Evolutionary conservation across 768 basidiomycete species (phyloP).

Genomic region (Dentipellis sp.): DNA sequence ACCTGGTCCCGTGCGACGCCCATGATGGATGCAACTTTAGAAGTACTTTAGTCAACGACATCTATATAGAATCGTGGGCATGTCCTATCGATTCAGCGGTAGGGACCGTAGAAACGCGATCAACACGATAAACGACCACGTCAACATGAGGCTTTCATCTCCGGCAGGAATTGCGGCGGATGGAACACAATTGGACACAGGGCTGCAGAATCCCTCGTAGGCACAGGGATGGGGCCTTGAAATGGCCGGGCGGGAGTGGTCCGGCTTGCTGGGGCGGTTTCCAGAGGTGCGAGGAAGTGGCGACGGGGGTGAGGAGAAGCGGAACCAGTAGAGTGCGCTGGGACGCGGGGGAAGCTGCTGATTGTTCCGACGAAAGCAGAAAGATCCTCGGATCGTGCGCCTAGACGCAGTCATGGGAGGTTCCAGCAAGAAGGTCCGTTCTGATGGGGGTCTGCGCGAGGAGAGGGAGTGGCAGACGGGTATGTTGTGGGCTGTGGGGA

Average conservation of each 20-base stretch:
- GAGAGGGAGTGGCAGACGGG: background rate
- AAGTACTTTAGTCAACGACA: background rate
- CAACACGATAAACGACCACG: conserved; percentile 13
- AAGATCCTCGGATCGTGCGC: conserved; percentile 4
- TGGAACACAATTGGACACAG: conserved; percentile 9
- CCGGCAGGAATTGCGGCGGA: conserved; percentile 15
- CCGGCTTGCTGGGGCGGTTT: background rate
- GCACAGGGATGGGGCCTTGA: background rate
- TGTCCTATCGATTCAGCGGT: conserved; percentile 15
- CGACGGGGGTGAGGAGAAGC: background rate
- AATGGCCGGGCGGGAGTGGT: background rate
- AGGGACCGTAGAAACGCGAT: conserved; percentile 14
- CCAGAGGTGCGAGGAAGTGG: background rate
- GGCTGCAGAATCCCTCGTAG: background rate
- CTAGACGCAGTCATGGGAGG: conserved; percentile 9
- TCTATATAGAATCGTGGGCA: conserved; percentile 9
- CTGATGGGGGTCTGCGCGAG: conserved; percentile 6
- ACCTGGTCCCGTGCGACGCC: conserved; percentile 5
- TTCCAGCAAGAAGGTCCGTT: conserved; percentile 12
- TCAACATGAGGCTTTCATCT: conserved; percentile 17
- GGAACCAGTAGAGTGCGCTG: background rate
- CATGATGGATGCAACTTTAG: background rate
- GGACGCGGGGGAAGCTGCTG: conserved; percentile 8
- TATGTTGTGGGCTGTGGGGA: background rate
- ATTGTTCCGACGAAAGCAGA: conserved; percentile 12